Base-by-base conservation (phyloP, 2,329 filamentous ascomycete genomes). In the Fusarium gaditjirri region DNA sequence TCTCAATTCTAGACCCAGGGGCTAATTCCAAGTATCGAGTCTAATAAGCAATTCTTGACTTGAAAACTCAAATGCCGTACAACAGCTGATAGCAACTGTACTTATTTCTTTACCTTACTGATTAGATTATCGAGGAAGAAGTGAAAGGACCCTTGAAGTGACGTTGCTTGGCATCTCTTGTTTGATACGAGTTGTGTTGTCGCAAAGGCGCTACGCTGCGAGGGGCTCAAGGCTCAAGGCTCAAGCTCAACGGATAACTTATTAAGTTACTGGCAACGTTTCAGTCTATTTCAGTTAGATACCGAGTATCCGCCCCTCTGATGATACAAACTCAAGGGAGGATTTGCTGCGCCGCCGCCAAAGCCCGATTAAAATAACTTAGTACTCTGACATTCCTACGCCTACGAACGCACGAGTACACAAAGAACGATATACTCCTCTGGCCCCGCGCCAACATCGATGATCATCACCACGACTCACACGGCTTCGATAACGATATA, bases 181-280 rank as follows among this genome's bases (percentile, higher is more conserved):
- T 59, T 47, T 39, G 49, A 39, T 31, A 44, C 43, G 29, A 50
- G 25, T 53, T 49, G 43, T 61, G 25, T 53, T 49, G 43, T 61
- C 61, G 70, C 70, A 70, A 70, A 50, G 27, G 25, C 56, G 43
- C 57, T 52, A 36, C 44, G 27, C 33, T 47, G 25, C 63, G 63
- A 71, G 62, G 49, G 61, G 70, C 25, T 46, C 38, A 46, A 39
- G 39, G 25, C 25, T 25, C 25, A 25, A 25, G 61, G 70, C 25
- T 46, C 38, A 46, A 39, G 39, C 17, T 36, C 29, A 46, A 63
- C 36, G 44, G 49, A 33, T 29, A 44, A 31, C 31, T 39, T 47
- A 19, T 39, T 47, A 19, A 44, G 27, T 56, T 35, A 49, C 42
- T 41, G 35, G 16, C 25, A 38, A 53, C 31, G 61, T 66, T 65